These are phyloP conservation scores for Mallotus repandus DNA, from an alignment of 441 rosid species.

Conservation along the genomic window DNA sequence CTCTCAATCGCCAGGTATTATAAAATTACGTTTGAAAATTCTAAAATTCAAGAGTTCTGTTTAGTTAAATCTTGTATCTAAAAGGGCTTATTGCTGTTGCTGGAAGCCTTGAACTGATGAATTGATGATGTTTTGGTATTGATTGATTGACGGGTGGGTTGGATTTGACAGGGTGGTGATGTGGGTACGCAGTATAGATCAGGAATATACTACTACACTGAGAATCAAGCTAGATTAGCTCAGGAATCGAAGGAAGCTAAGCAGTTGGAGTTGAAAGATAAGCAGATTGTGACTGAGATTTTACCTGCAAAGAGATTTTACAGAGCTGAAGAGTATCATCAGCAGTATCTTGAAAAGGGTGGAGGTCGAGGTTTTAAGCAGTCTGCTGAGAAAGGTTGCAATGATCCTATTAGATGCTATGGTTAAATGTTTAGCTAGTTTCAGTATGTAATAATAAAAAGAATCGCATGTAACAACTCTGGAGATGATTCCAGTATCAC, in stretches of 20 bases:
- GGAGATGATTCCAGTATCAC: no score
- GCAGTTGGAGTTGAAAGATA: constrained; percentile 53
- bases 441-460: no score
- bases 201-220: constrained; percentile 72
- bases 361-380: constrained; percentile 65
- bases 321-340: constrained; percentile 80
- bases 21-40: no score
- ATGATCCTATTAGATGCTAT: constrained; percentile 80
- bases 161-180: constrained; percentile 57
- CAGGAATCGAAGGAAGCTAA: constrained; percentile 61
- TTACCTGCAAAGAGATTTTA: constrained; percentile 87
- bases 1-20: constrained; percentile 77
- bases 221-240: constrained; percentile 63
- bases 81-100: no score
- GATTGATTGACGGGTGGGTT: neutral
- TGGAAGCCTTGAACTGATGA: no score
- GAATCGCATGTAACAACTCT: no score
- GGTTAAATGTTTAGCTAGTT: constrained; percentile 36
- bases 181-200: constrained; percentile 83
- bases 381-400: constrained; percentile 74
- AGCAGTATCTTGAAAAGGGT: constrained; percentile 78
- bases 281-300: constrained; percentile 72
- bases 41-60: no score
- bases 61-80: no score
- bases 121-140: no score